Evolutionary conservation across 305 asterid species (phyloP), one percentile per base, ranked within the genome.

Genomic region (Rubia peregrina): DNA sequence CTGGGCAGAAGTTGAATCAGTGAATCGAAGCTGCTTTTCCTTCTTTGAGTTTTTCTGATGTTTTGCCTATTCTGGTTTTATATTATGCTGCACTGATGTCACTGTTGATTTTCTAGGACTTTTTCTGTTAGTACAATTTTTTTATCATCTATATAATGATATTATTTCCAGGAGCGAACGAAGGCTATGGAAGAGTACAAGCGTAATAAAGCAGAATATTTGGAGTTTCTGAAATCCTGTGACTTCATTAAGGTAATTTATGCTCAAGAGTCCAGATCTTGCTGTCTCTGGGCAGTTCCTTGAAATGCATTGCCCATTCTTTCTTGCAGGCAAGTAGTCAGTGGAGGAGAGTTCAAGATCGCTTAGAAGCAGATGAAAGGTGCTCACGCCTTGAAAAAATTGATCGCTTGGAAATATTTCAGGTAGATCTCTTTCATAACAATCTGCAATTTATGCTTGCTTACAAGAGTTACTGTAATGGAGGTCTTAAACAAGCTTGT

Each of bases 311-410:
- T 43, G 46, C 69, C 24, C 26, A 14, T 49, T 41, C 57, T 43
- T 69, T 73, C 70, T 43, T 73, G 68, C 84, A 95, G 99, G 92
- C 96, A 60, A 88, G 90, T 79, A 95, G 98, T 74, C 99, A 95
- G 77, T 95, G 99, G 99, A 84, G 98, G 69, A 95, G 85, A 87
- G 92, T 95, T 76, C 99, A 91, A 78, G 86, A 88, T 66, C 98
- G 92, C 63, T 71, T 91, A 75, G 99, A 95, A 82, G 89, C 82
- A 76, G 99, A 95, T 80, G 96, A 88, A 82, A 88, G 99, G 81
- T 91, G 95, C 85, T 81, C 81, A 49, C 87, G 94, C 86, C 97
- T 95, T 71, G 98, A 95, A 70, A 91, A 95, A 83, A 81, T 91
- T 33, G 91, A 88, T 59, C 96, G 98, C 61, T 77, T 95, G 80